Evolutionary conservation across 352 stramenopile genomes (phyloP), one percentile per base, ranked within the genome.

Genomic region (Pythium coloratum): DNA sequence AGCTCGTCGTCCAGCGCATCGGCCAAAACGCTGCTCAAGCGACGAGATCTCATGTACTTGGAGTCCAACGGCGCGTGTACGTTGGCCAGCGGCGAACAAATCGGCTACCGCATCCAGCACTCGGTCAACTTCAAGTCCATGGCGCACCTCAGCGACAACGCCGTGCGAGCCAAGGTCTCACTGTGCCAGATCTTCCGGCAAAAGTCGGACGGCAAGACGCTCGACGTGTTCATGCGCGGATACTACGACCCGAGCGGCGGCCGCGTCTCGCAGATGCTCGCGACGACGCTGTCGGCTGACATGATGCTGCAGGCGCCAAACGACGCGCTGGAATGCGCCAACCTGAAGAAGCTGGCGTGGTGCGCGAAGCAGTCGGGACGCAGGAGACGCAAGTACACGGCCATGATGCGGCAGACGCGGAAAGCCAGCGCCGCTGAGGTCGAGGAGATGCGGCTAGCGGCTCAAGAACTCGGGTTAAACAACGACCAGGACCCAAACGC

Each of bases 101-200:
- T 91, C 16, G 82, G 84, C 36, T 90, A 86, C 67, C 78, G 78
- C 14, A 72, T 92, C 32, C 68, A 84, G 61, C 84, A 92, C 60
- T 91, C 82, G 34, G 76, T 91, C 51, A 75, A 78, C 47, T 74
- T 88, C 60, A 82, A 84, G 26, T 79, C 81, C 33, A 67, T 89
- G 42, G 65, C 76, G 8, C 61, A 78, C 28, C 58, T 85, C 30
- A 77, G 75, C 16, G 64, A 69, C n/a, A 75, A 68, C 13, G 74
- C 80, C 8, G 75, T 90, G 40, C 81, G 81, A 14, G 81, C 76
- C 47, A 67, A 82, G 24, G 32, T 75, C 10, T 80, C 77, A 26
- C 34, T 84, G 30, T 79, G 81, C 59, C 75, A 83, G 59, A 58
- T 87, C 49, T 89, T 81, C 62, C 76, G 79, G 20, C 72, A 88